Evolutionary conservation across 78 protist species (phyloP).

Genomic region (Planoprotostelium fungivorum): DNA sequence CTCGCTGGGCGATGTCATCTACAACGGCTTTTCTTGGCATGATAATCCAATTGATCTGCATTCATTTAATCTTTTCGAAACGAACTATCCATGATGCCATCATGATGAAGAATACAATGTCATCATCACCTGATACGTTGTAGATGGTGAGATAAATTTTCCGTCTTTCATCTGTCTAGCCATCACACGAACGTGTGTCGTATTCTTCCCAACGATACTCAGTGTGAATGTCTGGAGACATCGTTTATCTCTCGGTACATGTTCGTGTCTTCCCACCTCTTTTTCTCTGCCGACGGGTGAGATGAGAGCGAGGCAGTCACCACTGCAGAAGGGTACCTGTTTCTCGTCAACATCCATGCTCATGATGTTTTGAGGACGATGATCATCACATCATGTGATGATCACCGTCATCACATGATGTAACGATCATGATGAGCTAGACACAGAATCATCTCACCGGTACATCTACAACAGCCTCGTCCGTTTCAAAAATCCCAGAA

Average conservation of each 20-base stretch:
- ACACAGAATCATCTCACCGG: neutral
- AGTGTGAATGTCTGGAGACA: neutral
- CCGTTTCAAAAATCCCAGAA: neutral
- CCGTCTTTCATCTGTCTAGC: neutral
- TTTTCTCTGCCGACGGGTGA: neutral
- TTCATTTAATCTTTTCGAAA: neutral
- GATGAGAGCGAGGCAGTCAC: neutral
- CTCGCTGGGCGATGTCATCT: neutral
- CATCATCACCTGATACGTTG: too few species aligned
- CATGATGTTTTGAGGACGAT: too few species aligned
- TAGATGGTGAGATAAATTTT: too few species aligned
- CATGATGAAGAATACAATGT: too few species aligned
- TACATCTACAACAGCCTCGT: too few species aligned
- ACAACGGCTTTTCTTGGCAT: neutral
- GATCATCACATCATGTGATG: neutral
- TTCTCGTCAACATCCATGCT: too few species aligned
- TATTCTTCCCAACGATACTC: neutral
- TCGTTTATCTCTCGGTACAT: neutral
- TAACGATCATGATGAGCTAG: neutral
- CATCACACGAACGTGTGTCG: neutral
- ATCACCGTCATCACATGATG: neutral
- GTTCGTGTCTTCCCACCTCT: neutral
- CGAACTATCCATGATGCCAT: neutral
- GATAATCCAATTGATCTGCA: neutral
- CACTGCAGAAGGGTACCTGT: neutral